Evolutionary conservation across 176 grass and related monocot genomes (phyloP).

Genomic region (Ananas comosus): DNA sequence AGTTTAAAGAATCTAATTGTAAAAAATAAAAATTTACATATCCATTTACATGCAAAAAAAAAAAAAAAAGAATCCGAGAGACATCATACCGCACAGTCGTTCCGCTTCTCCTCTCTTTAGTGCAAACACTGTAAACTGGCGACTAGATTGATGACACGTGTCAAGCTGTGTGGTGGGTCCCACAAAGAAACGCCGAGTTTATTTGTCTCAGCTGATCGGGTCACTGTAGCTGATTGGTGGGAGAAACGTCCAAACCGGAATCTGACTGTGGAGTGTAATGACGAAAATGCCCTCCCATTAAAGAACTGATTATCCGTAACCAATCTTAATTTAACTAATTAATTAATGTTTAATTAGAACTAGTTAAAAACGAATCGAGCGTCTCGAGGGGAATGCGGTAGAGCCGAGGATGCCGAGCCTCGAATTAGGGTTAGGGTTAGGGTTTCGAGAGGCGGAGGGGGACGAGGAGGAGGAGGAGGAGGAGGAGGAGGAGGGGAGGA

Average conservation of each 20-base stretch:
- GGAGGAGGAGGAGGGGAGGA: not conserved
- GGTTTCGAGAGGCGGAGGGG: not conserved
- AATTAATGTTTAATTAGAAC: not conserved
- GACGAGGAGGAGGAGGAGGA: not conserved
- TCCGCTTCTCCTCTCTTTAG: too few species aligned
- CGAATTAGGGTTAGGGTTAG: slow-evolving; percentile 3
- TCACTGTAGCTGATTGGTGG: not conserved
- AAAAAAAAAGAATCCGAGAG: too few species aligned
- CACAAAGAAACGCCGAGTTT: not conserved
- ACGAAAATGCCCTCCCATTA: not conserved
- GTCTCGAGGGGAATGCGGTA: slow-evolving; percentile 4
- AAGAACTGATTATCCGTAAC: not conserved
- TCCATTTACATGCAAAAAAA: too few species aligned
- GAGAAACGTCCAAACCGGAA: not conserved
- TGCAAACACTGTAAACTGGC: too few species aligned
- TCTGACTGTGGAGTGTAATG: not conserved
- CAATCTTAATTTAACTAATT: not conserved
- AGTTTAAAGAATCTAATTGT: too few species aligned
- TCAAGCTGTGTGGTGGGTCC: too few species aligned
- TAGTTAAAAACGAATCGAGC: not conserved
- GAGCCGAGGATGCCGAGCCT: slow-evolving; percentile 6
- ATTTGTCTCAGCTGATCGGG: not conserved
- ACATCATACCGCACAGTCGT: too few species aligned
- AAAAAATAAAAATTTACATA: too few species aligned
- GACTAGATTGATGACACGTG: too few species aligned